phyloP scores from a whole-genome alignment of 2,329 filamentous ascomycete species.

The Leptographium flavum region DNA sequence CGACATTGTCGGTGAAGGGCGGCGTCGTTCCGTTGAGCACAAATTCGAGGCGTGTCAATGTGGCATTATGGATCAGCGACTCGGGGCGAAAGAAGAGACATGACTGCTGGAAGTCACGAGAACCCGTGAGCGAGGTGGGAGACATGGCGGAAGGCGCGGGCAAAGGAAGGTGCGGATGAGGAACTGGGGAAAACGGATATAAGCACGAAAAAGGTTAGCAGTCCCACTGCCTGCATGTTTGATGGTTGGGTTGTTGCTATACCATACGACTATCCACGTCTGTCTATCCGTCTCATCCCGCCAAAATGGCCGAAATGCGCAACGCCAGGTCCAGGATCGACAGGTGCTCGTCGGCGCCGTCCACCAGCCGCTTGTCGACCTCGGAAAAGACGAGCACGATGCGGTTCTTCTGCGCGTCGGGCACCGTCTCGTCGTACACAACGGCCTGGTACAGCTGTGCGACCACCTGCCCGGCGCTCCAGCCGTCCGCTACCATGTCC shows the following conservation, averaged over 20 bases:
- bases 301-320: constrained; percentile 62
- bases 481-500: constrained; percentile 88
- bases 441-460: constrained; percentile 67
- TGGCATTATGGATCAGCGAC: neutral
- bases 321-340: constrained; percentile 76
- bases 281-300: constrained; percentile 17
- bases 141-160: too few species aligned
- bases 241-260: too few species aligned
- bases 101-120: too few species aligned
- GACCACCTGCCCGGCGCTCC: constrained; percentile 85
- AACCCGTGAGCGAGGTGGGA: too few species aligned
- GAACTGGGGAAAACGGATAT: too few species aligned
- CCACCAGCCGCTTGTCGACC: constrained; percentile 82
- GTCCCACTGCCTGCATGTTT: too few species aligned
- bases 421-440: constrained; percentile 70
- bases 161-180: too few species aligned
- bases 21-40: constrained; percentile 1
- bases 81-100: constrained; percentile 4
- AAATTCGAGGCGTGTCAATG: constrained; percentile 1
- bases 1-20: constrained; percentile 6
- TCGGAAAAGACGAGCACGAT: constrained; percentile 86
- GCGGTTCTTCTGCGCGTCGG: constrained; percentile 76
- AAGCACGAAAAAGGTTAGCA: too few species aligned
- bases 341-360: constrained; percentile 90
- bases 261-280: too few species aligned